phyloP scores from a whole-genome alignment of 169 alveolate species.

The Eimeria maxima region DNA sequence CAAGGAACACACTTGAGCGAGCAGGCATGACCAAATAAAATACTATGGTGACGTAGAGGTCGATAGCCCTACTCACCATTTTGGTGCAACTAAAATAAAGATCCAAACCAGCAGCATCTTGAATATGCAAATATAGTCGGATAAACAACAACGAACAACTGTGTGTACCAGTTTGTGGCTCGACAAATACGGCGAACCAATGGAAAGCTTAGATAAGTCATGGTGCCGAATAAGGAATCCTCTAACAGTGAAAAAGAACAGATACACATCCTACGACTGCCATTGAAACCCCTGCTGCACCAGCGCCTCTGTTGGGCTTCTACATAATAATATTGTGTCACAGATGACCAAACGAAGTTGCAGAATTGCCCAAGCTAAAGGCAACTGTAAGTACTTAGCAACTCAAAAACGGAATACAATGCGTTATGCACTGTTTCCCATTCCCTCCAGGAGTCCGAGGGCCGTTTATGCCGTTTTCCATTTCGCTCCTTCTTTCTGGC shows the following conservation, averaged over 20 bases:
- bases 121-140: neutral
- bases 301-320: neutral
- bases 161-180: neutral
- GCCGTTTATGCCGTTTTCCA: too few species aligned
- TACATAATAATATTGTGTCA: neutral
- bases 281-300: neutral
- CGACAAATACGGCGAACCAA: neutral
- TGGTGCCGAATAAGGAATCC: too few species aligned
- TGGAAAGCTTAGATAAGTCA: neutral
- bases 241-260: too few species aligned
- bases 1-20: slow-evolving; percentile 81
- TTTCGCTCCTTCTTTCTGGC: too few species aligned
- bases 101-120: neutral
- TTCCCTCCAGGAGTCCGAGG: too few species aligned
- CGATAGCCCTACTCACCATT: neutral
- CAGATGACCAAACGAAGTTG: neutral
- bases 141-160: neutral
- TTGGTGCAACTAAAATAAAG: neutral
- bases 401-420: neutral
- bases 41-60: neutral
- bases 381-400: neutral
- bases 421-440: neutral
- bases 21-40: neutral
- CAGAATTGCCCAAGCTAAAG: neutral
- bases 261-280: neutral